These are phyloP conservation scores for Naegleria gruberi DNA, from an alignment of 208 protist species.

Conservation along the genomic window DNA sequence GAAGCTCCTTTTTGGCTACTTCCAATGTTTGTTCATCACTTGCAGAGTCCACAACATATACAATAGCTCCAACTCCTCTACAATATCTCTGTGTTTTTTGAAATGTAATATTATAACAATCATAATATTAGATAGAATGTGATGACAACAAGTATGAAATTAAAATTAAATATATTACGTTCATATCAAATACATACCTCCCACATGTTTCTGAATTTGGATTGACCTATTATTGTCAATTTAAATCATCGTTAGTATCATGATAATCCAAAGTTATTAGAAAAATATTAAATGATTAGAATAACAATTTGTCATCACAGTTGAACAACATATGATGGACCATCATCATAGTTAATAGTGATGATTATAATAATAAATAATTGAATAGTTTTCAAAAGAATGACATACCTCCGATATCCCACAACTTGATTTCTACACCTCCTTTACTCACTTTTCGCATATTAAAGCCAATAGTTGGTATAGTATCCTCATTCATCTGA, in stretches of 20 bases:
- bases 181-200: background rate
- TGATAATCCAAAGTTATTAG: background rate
- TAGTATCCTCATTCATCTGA: constrained; percentile 59
- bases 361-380: no score
- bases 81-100: constrained; percentile 72
- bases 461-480: constrained; percentile 84
- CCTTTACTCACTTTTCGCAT: constrained; percentile 62
- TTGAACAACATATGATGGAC: no score
- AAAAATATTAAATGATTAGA: background rate
- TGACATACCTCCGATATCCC: constrained; percentile 82
- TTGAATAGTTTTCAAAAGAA: constrained; percentile 43
- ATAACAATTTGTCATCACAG: no score
- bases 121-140: background rate
- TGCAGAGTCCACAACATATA: constrained; percentile 72
- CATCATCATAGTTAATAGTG: no score
- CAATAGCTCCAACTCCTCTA: constrained; percentile 71
- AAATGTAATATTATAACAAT: background rate
- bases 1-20: constrained; percentile 53
- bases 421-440: constrained; percentile 79
- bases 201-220: constrained; percentile 19
- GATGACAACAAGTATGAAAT: background rate
- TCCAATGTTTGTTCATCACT: constrained; percentile 58
- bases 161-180: background rate
- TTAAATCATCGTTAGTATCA: background rate
- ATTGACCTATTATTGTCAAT: background rate